Base-by-base conservation (phyloP, 768 basidiomycete genomes). In the Tulasnella sp. region DNA sequence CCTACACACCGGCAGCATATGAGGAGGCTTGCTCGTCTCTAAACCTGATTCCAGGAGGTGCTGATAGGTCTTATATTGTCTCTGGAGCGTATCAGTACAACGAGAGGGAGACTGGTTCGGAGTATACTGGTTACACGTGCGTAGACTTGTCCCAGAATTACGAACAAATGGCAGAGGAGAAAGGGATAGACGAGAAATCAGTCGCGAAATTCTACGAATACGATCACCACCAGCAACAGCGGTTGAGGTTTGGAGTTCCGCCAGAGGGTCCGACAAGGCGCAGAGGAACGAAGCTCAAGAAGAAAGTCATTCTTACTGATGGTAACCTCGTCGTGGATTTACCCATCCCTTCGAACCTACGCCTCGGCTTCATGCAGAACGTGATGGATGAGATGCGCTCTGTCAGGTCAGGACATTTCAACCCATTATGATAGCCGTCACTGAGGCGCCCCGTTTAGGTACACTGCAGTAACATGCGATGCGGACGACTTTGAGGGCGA, bases 401-500 rank as follows among this genome's bases (percentile, higher is more conserved):
- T 68, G 81, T 83, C 23, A 76, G 87, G 61, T 91, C 85, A 69
- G 65, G 51, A 38, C 32, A 34, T 10, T 30, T 53, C 26, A 17
- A 2, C 48, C 10, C 41, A 26, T 3, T 10, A 2, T 34, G 49
- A n/a, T 43, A 68, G 67, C 30, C n/a, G 61, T 11, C 9, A 15
- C 23, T 34, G 26, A 10, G 7, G 19, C 21, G 2, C 49, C 24
- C 26, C n/a, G 15, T 15, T 21, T 42, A 66, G 73, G 60, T 77
- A 77, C 64, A 92, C 93, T 4, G 92, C 90, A 0, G 86, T 94
- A 4, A 96, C 92, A 9, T 91, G 92, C 69, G 91, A 93, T 68
- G 93, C 94, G 1, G 88, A 97, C 68, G 85, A 94, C 32, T 96
- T 94, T 68, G 83, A 88, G 71, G 80, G 77, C 68, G 81, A 81